These are phyloP conservation scores for Parietaria judaica DNA, from an alignment of 306 rosid species.

Conservation along the genomic window DNA sequence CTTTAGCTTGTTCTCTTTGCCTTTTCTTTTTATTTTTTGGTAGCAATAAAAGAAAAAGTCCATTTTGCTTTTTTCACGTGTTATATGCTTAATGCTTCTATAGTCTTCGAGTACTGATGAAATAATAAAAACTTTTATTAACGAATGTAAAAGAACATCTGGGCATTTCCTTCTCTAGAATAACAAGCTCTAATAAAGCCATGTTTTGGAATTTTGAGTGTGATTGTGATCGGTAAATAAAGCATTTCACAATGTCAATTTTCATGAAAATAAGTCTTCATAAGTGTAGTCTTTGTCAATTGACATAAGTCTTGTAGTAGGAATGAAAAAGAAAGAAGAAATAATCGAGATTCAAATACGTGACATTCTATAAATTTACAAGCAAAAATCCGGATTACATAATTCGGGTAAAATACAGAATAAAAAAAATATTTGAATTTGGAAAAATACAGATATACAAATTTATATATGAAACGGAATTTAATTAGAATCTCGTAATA, in stretches of 20 bases:
- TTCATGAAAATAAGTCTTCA: too few species aligned
- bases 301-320: too few species aligned
- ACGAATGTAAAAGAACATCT: not conserved
- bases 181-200: not conserved
- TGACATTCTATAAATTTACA: too few species aligned
- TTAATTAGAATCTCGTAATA: too few species aligned
- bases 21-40: not conserved
- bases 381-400: too few species aligned
- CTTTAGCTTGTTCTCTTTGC: constrained; percentile 41
- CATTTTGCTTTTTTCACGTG: constrained; percentile 56
- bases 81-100: constrained; percentile 21
- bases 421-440: too few species aligned
- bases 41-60: constrained; percentile 31
- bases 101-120: constrained; percentile 24
- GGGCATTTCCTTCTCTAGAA: not conserved
- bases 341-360: too few species aligned
- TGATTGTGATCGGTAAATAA: not conserved
- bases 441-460: not conserved
- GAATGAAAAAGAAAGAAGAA: too few species aligned
- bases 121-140: constrained; percentile 1
- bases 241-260: too few species aligned
- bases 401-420: too few species aligned
- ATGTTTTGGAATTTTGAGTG: not conserved
- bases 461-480: too few species aligned
- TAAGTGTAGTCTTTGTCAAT: too few species aligned